These are phyloP conservation scores for Penicillium sp. DNA, from an alignment of 2,329 filamentous ascomycete species.

Conservation along the genomic window DNA sequence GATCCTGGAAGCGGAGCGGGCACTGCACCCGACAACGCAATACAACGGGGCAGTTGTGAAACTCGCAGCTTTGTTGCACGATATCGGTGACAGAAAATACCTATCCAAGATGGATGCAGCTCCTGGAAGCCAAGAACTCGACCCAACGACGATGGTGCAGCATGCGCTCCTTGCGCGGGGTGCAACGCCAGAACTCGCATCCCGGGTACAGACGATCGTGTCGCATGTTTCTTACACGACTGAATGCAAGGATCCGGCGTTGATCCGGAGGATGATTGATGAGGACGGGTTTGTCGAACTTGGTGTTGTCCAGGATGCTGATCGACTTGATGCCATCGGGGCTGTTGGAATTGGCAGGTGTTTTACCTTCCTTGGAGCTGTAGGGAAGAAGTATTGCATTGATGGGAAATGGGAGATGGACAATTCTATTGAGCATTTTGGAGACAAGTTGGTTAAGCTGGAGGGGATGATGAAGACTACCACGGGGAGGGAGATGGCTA, in stretches of 20 bases:
- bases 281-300: conserved; percentile 63
- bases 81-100: conserved; percentile 86
- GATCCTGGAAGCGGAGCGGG: conserved; percentile 56
- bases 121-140: conserved; percentile 23
- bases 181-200: conserved; percentile 57
- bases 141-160: conserved; percentile 30
- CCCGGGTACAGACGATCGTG: conserved; percentile 68
- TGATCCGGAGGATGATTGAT: conserved; percentile 60
- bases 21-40: conserved; percentile 23
- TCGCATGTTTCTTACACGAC: conserved; percentile 73
- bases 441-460: conserved; percentile 68
- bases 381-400: conserved; percentile 26
- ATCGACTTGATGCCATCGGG: conserved; percentile 86
- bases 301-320: conserved; percentile 86
- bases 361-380: conserved; percentile 71
- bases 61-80: conserved; percentile 75
- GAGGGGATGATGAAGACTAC: conserved; percentile 60
- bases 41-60: conserved; percentile 60
- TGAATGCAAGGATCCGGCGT: conserved; percentile 63
- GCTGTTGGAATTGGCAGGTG: conserved; percentile 77
- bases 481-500: conserved; percentile 51
- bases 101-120: conserved; percentile 36
- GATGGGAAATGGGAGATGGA: conserved; percentile 51
- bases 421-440: conserved; percentile 70
- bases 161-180: conserved; percentile 42